phyloP scores from a whole-genome alignment of 2,329 filamentous ascomycete genomes.

The Nothophoma quercina region DNA sequence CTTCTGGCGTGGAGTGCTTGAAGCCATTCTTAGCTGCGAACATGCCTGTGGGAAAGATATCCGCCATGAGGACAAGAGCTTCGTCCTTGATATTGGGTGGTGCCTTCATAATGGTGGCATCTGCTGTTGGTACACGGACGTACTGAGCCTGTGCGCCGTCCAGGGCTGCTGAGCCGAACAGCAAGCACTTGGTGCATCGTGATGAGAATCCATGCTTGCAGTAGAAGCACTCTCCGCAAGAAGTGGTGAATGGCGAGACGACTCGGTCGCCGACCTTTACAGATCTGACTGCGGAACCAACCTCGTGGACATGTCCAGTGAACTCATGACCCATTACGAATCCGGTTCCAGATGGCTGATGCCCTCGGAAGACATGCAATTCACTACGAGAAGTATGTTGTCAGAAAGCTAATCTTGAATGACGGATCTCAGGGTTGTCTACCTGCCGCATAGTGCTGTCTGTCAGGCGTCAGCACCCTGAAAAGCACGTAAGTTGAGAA shows the following conservation, averaged over 20 bases:
- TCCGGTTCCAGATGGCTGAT: constrained; percentile 71
- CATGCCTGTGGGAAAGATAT: constrained; percentile 86
- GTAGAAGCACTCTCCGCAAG: constrained; percentile 77
- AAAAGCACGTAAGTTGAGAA: neutral
- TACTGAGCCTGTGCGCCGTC: constrained; percentile 86
- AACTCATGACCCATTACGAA: constrained; percentile 87
- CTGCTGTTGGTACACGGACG: constrained; percentile 75
- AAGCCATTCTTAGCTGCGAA: constrained; percentile 84
- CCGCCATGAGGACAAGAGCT: constrained; percentile 84
- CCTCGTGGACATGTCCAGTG: constrained; percentile 75
- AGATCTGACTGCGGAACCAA: constrained; percentile 71
- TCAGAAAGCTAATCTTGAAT: constrained; percentile 6
- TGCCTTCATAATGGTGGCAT: constrained; percentile 79
- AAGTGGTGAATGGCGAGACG: constrained; percentile 79
- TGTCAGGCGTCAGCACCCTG: constrained; percentile 25
- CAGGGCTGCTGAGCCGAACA: constrained; percentile 74
- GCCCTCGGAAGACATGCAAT: constrained; percentile 84
- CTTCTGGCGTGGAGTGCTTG: constrained; percentile 64
- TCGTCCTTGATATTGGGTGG: constrained; percentile 75
- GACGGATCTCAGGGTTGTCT: constrained; percentile 30
- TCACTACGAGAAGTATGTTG: constrained; percentile 63
- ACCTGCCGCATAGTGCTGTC: constrained; percentile 89
- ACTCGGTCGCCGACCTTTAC: constrained; percentile 78
- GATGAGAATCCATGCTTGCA: constrained; percentile 79
- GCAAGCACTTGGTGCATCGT: constrained; percentile 72